Percentiles rank a stretch among this genome's conserved stretches.
phyloP scores from a whole-genome alignment of 805 yeast genomes.

The Danielia reshetovae region DNA sequence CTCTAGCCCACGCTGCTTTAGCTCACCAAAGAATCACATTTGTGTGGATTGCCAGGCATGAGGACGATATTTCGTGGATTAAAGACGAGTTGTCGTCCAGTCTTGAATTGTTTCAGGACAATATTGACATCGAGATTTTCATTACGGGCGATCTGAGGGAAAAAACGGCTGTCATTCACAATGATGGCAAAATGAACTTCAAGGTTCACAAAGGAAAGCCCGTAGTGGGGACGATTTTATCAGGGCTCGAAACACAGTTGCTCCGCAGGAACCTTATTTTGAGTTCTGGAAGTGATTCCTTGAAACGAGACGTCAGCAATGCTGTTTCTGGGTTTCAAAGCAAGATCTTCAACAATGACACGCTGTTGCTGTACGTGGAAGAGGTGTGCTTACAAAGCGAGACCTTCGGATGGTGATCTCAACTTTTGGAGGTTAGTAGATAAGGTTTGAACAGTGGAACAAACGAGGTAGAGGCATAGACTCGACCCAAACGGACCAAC shows the following conservation, averaged over 20 bases:
- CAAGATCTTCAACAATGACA: not conserved
- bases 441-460: not conserved
- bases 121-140: slow-evolving; percentile 1
- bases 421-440: not conserved
- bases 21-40: slow-evolving; percentile 23
- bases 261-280: slow-evolving; percentile 3
- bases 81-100: slow-evolving; percentile 26
- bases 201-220: slow-evolving; percentile 2
- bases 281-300: slow-evolving; percentile 3
- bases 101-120: not conserved
- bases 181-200: not conserved
- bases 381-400: slow-evolving; percentile 8
- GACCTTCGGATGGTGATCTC: slow-evolving; percentile 6
- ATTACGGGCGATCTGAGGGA: not conserved
- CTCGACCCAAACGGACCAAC: not conserved
- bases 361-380: not conserved
- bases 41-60: slow-evolving; percentile 41
- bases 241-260: not conserved
- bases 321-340: slow-evolving; percentile 2
- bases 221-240: not conserved
- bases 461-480: not conserved
- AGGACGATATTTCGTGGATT: slow-evolving; percentile 38
- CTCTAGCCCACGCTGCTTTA: slow-evolving; percentile 11
- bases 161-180: not conserved
- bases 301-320: slow-evolving; percentile 2